Base-by-base conservation (phyloP, 345 rosid species). In the Citropsis articulata region DNA sequence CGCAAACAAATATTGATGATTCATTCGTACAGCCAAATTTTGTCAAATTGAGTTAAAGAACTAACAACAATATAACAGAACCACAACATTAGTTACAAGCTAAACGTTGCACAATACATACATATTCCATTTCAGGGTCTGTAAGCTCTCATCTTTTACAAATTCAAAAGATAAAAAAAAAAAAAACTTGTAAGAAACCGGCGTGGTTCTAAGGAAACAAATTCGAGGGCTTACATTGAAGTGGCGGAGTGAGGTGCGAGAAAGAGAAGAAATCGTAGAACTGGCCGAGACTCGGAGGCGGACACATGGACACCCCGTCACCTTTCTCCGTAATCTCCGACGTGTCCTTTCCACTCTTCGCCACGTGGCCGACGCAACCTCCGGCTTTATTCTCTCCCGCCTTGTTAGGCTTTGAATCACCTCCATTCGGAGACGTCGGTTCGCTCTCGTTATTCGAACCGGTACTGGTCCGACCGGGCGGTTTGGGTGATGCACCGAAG, bases 211-310 rank as follows among this genome's bases (percentile, higher is more conserved):
- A 33, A 36, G 19, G 1, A n/a, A 67, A 36, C 24, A 21, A 30
- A 16, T 7, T 35, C 5, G 74, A 56, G 27, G 74, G 77, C 90
- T 84, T 78, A 94, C 99, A 87, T 75, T 92, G 97, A 66, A 95
- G 85, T 8, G 99, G 97, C 81, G 95, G 94, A 36, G 93, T 77
- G 66, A 94, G 90, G 77, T 94, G 91, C 66, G 98, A 86, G 81
- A 94, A 88, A 66, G 97, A 95, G 93, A 95, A 90, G 85, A 91
- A 95, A 27, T 95, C 97, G 81, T 94, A 95, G 79, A 95, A 95
- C 73, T 92, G 94, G 45, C 94, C 92, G 24, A 94, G 97, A 75
- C 90, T 89, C 76, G 88, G 94, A 59, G 97, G 93, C 53, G 97
- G 99, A 57, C 89, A 93, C 88, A 95, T 86, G 64, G 92, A 84